phyloP scores from a whole-genome alignment of 2,329 filamentous ascomycete species.

The Talaromyces sp. region DNA sequence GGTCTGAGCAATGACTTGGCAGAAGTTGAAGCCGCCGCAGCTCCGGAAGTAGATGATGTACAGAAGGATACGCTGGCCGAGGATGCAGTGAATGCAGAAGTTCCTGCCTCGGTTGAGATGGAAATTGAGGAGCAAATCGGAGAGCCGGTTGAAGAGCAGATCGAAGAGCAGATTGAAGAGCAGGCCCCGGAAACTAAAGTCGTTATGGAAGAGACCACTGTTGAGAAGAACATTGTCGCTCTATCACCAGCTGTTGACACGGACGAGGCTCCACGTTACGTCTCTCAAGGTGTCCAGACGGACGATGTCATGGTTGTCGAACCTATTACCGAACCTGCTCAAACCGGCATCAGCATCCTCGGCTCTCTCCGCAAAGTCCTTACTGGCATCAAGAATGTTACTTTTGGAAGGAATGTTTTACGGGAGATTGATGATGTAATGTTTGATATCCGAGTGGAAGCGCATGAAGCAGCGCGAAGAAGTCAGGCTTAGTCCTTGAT shows the following conservation, averaged over 20 bases:
- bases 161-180: neutral
- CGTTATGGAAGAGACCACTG: neutral
- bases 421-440: constrained; percentile 73
- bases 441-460: constrained; percentile 72
- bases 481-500: constrained; percentile 19
- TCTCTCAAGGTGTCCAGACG: constrained; percentile 22
- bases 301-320: constrained; percentile 13
- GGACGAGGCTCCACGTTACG: neutral
- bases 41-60: neutral
- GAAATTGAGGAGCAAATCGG: neutral
- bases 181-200: neutral
- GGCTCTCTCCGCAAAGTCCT: constrained; percentile 57
- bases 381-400: constrained; percentile 57
- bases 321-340: constrained; percentile 15
- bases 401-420: constrained; percentile 64
- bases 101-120: neutral
- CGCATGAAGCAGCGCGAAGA: constrained; percentile 68
- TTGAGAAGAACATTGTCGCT: neutral
- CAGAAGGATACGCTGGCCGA: neutral
- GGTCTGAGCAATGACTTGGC: neutral
- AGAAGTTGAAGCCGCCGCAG: neutral
- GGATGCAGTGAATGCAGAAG: neutral
- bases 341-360: constrained; percentile 46
- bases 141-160: neutral
- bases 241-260: neutral